Conservation (phyloP, 805 yeast genomes). For the Candida ovalis region DNA sequence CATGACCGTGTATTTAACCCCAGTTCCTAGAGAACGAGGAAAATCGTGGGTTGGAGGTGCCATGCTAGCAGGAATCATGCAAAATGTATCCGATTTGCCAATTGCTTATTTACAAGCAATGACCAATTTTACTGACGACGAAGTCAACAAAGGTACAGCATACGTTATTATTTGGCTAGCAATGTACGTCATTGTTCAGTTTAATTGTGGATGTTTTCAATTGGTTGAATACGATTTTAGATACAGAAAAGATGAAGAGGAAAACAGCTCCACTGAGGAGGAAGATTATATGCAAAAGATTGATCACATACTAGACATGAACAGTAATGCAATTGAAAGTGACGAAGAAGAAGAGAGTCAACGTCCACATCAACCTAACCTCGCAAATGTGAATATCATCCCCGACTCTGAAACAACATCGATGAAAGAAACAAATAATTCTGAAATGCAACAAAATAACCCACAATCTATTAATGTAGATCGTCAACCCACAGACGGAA, state of each 20-base stretch:
- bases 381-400: too few relatives aligned
- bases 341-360: neutral
- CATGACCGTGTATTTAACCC: conserved; percentile 29
- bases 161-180: conserved; percentile 57
- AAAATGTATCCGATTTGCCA: conserved; percentile 74
- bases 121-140: conserved; percentile 35
- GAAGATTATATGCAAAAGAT: neutral
- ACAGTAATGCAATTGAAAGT: neutral
- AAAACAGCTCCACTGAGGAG: neutral
- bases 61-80: conserved; percentile 64
- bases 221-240: conserved; percentile 49
- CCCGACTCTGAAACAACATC: too few relatives aligned
- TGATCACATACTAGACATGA: neutral
- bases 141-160: conserved; percentile 39
- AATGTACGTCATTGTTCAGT: conserved; percentile 47
- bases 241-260: conserved; percentile 5
- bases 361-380: too few relatives aligned
- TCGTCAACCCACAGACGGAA: neutral
- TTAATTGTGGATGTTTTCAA: conserved; percentile 48
- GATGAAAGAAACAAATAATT: neutral
- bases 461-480: neutral
- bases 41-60: conserved; percentile 69
- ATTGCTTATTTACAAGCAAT: conserved; percentile 72
- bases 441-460: too few relatives aligned
- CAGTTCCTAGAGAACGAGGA: conserved; percentile 45